Base-by-base conservation (phyloP, 2,329 filamentous ascomycete species). In the Sporothrix humicola region DNA sequence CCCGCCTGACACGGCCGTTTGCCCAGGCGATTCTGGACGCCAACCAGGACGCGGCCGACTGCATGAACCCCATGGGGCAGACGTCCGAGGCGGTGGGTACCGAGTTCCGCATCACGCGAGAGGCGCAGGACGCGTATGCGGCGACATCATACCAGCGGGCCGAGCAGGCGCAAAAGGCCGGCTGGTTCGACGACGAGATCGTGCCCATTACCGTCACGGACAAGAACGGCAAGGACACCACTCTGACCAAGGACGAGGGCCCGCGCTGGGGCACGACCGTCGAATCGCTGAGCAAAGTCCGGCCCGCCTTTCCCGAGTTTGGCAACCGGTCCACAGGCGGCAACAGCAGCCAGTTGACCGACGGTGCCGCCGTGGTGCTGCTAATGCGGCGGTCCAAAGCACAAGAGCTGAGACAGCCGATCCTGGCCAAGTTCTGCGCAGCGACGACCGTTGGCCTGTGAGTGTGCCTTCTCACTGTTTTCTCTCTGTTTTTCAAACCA, bases 61-160 rank as follows among this genome's bases (percentile, higher is more conserved):
- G 94, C 87, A 89, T 95, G 89, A 89, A 94, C 87, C 93, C 95
- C 77, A 99, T 99, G 96, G 96, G 96, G 23, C 97, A 97, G 89
- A 98, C 96, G 2, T 95, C 92, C 74, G 96, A 99, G 86, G 98
- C 98, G 81, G 94, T 99, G 44, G 94, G 92, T 78, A 90, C 90
- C 69, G 95, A 98, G 84, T 98, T 98, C 82, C 89, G 92, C 80
- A 91, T 99, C 81, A 84, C 89, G 1, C 89, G 96, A 75, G 90
- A 95, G 80, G 84, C 85, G 81, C 93, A 98, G 84, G 96, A 99
- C 83, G 85, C 87, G 77, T 98, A 91, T 82, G 94, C 96, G 0
- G 92, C 92, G 9, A 94, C 96, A 85, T 94, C 91, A 61, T 98
- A 94, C 86, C 89, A 91, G 77, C 88, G 94, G 65, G 96, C 96